phyloP scores from a whole-genome alignment of 116 monocot genomes.

The Iris pallida region DNA sequence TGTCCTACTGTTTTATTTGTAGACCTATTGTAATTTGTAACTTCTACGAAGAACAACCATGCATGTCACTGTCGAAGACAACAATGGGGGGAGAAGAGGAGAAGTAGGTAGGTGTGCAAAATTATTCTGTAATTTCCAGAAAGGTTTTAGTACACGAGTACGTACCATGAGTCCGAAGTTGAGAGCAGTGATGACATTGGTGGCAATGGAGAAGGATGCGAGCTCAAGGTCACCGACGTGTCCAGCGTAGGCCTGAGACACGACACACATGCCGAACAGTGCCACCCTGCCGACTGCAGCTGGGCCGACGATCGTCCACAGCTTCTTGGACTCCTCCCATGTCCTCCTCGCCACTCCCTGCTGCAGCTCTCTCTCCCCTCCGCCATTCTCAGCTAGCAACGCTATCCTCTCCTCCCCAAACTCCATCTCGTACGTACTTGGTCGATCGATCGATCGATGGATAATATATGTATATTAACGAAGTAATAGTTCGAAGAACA shows the following conservation, averaged over 20 bases:
- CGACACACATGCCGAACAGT: not conserved
- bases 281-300: not conserved
- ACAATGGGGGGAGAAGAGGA: too few relatives aligned
- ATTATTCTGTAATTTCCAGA: too few relatives aligned
- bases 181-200: conserved; percentile 5
- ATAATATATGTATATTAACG: too few relatives aligned
- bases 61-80: too few relatives aligned
- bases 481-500: too few relatives aligned
- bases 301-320: conserved; percentile 12
- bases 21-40: too few relatives aligned
- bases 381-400: not conserved
- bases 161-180: conserved; percentile 10
- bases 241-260: conserved; percentile 6
- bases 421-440: not conserved
- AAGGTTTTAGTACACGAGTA: not conserved
- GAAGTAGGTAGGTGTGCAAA: too few relatives aligned
- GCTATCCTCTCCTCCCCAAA: not conserved
- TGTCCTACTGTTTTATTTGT: too few relatives aligned
- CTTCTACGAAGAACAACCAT: too few relatives aligned
- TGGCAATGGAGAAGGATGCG: conserved; percentile 15
- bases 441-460: too few relatives aligned
- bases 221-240: conserved; percentile 14
- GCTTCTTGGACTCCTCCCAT: conserved; percentile 14
- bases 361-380: not conserved
- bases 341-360: conserved; percentile 4